These are phyloP conservation scores for Saraca asoca DNA, from an alignment of 331 rosid species.

Conservation along the genomic window DNA sequence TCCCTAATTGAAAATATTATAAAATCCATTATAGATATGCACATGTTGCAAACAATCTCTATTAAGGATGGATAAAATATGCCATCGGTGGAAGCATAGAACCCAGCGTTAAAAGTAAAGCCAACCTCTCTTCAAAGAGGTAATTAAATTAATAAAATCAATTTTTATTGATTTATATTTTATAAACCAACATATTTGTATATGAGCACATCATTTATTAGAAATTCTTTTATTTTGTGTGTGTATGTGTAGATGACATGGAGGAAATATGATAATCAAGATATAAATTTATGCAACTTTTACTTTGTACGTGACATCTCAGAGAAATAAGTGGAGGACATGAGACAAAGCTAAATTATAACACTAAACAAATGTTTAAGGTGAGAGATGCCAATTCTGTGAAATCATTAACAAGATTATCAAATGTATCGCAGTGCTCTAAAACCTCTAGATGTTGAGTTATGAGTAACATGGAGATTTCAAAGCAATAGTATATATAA, in stretches of 20 bases:
- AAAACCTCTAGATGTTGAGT: constrained; percentile 36
- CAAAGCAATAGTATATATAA: too few relatives aligned
- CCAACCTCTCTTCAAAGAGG: constrained; percentile 7
- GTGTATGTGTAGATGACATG: not conserved
- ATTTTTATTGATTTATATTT: too few relatives aligned
- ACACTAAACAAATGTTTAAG: constrained; percentile 26
- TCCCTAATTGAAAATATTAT: too few relatives aligned
- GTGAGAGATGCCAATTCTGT: constrained; percentile 40
- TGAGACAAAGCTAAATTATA: constrained; percentile 35
- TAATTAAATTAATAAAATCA: not conserved
- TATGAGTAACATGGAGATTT: too few relatives aligned
- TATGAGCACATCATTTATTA: not conserved
- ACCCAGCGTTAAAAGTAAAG: not conserved
- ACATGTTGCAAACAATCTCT: too few relatives aligned
- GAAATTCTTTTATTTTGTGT: too few relatives aligned
- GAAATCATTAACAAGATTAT: constrained; percentile 35
- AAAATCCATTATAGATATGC: too few relatives aligned
- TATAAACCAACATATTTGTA: too few relatives aligned
- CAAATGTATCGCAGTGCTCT: constrained; percentile 47
- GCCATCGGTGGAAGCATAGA: not conserved
- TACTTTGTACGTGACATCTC: not conserved
- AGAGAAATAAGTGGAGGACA: constrained; percentile 14
- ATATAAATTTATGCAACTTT: not conserved
- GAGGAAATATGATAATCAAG: not conserved
- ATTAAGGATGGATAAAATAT: too few relatives aligned